Base-by-base conservation (phyloP, 768 basidiomycete species). In the Pisolithus tinctorius region DNA sequence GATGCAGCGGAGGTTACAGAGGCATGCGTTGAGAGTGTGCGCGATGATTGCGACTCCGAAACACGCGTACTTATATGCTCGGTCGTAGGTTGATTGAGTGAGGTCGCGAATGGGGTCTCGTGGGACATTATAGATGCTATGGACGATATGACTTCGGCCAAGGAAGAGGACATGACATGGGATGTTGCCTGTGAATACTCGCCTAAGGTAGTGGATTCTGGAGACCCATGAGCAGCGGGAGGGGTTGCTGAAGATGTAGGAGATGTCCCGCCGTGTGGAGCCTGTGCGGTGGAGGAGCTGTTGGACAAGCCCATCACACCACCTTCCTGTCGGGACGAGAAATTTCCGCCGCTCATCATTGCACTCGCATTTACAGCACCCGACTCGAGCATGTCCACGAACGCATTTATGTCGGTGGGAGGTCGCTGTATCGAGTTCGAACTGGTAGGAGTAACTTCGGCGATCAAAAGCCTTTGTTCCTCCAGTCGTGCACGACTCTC, bases 401-500 rank as follows among this genome's bases (percentile, higher is more conserved):
- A 55, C 10, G 47, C 49, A 26, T 55, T 52, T 11, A 43, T 36
- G 34, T 17, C 29, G 14, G n/a, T n/a, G 42, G 51, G 2, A 11
- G 17, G 30, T 13, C 50, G 20, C 7, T 43, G 9, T n/a, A 2
- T 4, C 29, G 40, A 37, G 25, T 10, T 29, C 43, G 55, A n/a
- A 46, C 37, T 34, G 8, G 47, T n/a, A 34, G 14, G 29, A 4
- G 45, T 17, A 14, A 51, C 45, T 13, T 74, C 73, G 10, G 60
- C 62, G 5, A 64, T 54, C 6, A 50, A 49, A 0, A 54, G 45
- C 23, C 37, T 50, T 30, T 47, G 63, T n/a, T 71, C 72, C 17
- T 70, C 73, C 31, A 65, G 62, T 49, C 77, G 77, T 1, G 73
- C 73, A 37, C 66, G 73, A 56, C 85, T 86, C 62, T 88, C 85